phyloP scores from a whole-genome alignment of 1,139 yeast species.

The Debaryomyces udenii region DNA sequence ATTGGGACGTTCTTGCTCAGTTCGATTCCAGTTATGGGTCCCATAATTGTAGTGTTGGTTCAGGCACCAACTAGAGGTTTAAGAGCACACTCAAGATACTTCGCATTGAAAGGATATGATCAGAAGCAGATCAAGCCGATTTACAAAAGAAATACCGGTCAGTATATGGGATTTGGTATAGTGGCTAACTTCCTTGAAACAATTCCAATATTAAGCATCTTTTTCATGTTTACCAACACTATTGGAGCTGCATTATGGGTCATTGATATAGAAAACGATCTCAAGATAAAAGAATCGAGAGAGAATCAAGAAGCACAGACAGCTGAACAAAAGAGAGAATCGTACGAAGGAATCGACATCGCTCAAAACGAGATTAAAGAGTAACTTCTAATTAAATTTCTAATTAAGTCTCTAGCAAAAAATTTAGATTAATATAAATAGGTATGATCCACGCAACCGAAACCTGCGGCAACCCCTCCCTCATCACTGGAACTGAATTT shows the following conservation, averaged over 20 bases:
- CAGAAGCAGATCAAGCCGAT: constrained; percentile 37
- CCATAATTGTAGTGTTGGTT: constrained; percentile 52
- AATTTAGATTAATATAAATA: constrained; percentile 36
- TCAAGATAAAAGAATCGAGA: neutral
- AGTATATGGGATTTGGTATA: constrained; percentile 58
- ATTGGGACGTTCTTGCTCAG: constrained; percentile 40
- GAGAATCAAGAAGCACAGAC: neutral
- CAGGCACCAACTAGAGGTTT: constrained; percentile 64
- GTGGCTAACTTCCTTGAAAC: constrained; percentile 59
- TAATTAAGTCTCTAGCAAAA: constrained; percentile 4
- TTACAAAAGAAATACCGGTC: constrained; percentile 33
- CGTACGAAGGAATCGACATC: constrained; percentile 15
- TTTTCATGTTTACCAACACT: constrained; percentile 67
- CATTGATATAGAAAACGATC: constrained; percentile 29
- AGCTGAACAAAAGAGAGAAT: neutral
- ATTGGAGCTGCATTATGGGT: constrained; percentile 81
- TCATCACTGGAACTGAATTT: constrained; percentile 86
- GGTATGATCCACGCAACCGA: constrained; percentile 89
- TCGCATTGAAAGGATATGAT: constrained; percentile 57
- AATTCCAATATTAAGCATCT: constrained; percentile 60
- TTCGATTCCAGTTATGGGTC: constrained; percentile 66
- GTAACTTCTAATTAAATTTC: neutral
- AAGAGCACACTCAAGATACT: constrained; percentile 61
- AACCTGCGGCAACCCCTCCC: constrained; percentile 99
- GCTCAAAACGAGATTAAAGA: constrained; percentile 1